A percentile compares a stretch with the other conserved stretches of the same genome.
Conservation (phyloP, 2,329 filamentous ascomycete species). For the Aaosphaeria pasadenensis region DNA sequence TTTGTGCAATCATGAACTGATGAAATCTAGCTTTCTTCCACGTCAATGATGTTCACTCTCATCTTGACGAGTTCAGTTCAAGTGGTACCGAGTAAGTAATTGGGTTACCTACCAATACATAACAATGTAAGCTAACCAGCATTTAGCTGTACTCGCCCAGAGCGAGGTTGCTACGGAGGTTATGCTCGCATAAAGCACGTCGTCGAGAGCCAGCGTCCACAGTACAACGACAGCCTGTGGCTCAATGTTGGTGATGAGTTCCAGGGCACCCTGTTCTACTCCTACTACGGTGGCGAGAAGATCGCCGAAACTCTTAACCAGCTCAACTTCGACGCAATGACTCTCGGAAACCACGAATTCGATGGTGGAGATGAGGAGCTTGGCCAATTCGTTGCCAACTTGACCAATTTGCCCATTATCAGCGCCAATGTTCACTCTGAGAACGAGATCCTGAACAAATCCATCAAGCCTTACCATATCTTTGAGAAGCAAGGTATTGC, state of each 20-base stretch:
- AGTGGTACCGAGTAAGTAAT: slow-evolving; percentile 46
- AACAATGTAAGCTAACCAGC: too few species aligned
- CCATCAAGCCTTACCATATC: slow-evolving; percentile 64
- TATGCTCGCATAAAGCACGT: slow-evolving; percentile 63
- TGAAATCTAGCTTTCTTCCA: slow-evolving; percentile 57
- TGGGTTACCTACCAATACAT: too few species aligned
- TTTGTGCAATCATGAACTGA: not conserved
- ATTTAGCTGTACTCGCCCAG: slow-evolving; percentile 54
- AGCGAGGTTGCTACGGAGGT: slow-evolving; percentile 61
- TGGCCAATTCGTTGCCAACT: slow-evolving; percentile 59
- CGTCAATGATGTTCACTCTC: slow-evolving; percentile 67
- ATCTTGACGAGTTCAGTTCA: slow-evolving; percentile 61
- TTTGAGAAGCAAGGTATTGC: slow-evolving; percentile 61
- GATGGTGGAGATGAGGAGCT: slow-evolving; percentile 63
- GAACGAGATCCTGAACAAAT: slow-evolving; percentile 58
- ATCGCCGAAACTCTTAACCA: slow-evolving; percentile 65
- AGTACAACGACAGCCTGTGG: slow-evolving; percentile 60
- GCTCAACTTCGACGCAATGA: slow-evolving; percentile 66
- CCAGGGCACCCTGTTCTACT: slow-evolving; percentile 66
- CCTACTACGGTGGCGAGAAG: slow-evolving; percentile 65
- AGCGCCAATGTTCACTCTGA: slow-evolving; percentile 63
- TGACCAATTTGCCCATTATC: slow-evolving; percentile 61
- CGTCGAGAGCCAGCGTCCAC: slow-evolving; percentile 55
- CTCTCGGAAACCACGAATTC: slow-evolving; percentile 66
- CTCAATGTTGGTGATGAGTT: slow-evolving; percentile 69